phyloP scores from a whole-genome alignment of 495 filamentous ascomycete species.

The Chlorociboria aeruginascens region DNA sequence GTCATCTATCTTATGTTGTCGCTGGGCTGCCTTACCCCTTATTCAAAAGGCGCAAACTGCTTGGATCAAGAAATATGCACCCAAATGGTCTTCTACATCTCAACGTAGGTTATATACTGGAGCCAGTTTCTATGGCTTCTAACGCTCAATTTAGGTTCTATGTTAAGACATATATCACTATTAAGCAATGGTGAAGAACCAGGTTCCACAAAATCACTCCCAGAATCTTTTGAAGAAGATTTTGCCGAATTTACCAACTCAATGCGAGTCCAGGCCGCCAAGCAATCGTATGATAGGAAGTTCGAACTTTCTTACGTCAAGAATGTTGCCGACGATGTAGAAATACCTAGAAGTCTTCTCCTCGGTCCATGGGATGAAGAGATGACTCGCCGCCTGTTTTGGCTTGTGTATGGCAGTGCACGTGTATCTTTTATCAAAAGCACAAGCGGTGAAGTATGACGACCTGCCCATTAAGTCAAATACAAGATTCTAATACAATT shows the following conservation, averaged over 20 bases:
- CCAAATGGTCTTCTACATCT: neutral
- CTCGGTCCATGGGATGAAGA: slow-evolving; percentile 16
- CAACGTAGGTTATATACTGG: neutral
- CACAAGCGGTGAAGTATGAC: slow-evolving; percentile 16
- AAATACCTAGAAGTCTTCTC: slow-evolving; percentile 15
- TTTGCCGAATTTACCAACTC: slow-evolving; percentile 8
- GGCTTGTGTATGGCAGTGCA: slow-evolving; percentile 14
- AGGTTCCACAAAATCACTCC: slow-evolving; percentile 1
- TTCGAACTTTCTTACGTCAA: neutral
- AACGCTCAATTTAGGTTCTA: neutral
- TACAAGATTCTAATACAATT: neutral
- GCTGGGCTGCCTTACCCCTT: slow-evolving; percentile 33
- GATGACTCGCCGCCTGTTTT: slow-evolving; percentile 8
- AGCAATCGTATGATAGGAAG: neutral
- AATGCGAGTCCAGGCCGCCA: neutral
- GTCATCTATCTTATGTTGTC: slow-evolving; percentile 26
- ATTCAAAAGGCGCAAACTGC: slow-evolving; percentile 21
- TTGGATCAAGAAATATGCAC: slow-evolving; percentile 7
- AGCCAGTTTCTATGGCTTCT: too few relatives aligned
- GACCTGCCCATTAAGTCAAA: neutral
- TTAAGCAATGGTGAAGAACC: neutral
- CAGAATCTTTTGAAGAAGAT: slow-evolving; percentile 12
- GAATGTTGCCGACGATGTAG: slow-evolving; percentile 1
- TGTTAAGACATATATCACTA: neutral
- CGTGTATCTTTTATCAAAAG: slow-evolving; percentile 11